phyloP scores from a whole-genome alignment of 2,329 filamentous ascomycete species.

The Catunica adiposa region DNA sequence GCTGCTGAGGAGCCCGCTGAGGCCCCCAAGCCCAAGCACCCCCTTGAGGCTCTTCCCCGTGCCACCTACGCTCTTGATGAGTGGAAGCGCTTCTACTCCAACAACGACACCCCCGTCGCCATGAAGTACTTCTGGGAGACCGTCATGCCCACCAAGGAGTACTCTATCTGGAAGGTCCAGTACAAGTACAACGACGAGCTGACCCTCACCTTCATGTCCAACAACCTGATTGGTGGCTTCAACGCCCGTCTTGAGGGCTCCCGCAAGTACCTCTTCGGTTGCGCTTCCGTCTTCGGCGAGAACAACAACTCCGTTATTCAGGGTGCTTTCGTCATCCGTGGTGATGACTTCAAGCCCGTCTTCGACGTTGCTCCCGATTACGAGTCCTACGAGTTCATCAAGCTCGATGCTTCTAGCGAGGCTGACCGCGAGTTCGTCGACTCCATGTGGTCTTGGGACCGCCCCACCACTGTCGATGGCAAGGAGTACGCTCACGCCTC shows the following conservation, averaged over 20 bases:
- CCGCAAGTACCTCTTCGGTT: conserved; percentile 96
- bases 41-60: conserved; percentile 67
- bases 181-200: conserved; percentile 99
- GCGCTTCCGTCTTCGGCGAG: conserved; percentile 71
- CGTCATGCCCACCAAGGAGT: conserved; percentile 70
- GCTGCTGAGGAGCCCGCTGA: conserved; percentile 30
- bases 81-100: conserved; percentile 98
- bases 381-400: conserved; percentile 91
- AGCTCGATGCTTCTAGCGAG: conserved; percentile 76
- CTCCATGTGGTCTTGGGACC: conserved; percentile 84
- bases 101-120: conserved; percentile 71
- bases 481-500: conserved; percentile 81
- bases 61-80: conserved; percentile 77
- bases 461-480: conserved; percentile 59
- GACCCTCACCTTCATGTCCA: conserved; percentile 94
- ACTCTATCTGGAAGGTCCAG: conserved; percentile 82
- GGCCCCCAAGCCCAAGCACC: conserved; percentile 90
- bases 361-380: conserved; percentile 96
- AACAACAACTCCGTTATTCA: conserved; percentile 81
- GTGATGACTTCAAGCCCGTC: conserved; percentile 67
- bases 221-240: conserved; percentile 97
- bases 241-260: conserved; percentile 92
- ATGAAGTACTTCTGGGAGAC: conserved; percentile 99
- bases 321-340: conserved; percentile 89
- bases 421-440: conserved; percentile 79